Evolutionary conservation across 2,329 filamentous ascomycete species (phyloP).

Genomic region (Hyphodiscus sp.): DNA sequence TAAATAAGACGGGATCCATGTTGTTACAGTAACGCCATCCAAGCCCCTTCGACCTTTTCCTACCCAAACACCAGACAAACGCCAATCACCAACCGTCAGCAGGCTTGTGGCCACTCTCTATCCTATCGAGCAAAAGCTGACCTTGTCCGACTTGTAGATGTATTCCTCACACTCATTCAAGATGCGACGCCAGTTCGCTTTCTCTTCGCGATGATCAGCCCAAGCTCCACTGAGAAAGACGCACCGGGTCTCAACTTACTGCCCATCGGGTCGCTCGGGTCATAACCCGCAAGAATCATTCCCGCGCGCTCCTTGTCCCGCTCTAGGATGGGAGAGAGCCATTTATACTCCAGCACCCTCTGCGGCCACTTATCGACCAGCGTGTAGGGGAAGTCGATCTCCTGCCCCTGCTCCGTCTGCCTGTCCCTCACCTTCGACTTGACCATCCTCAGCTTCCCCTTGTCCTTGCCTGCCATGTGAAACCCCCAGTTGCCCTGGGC

Average conservation of each 20-base stretch:
- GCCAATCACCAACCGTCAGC: not conserved
- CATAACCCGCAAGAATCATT: not conserved
- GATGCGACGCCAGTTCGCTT: not conserved
- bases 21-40: not conserved
- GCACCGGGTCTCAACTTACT: conserved; percentile 3
- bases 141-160: not conserved
- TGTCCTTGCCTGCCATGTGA: not conserved
- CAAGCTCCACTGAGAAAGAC: not conserved
- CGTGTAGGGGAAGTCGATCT: conserved; percentile 4
- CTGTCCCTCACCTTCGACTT: conserved; percentile 4
- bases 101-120: not conserved
- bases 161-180: not conserved
- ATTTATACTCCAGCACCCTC: conserved; percentile 3
- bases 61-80: not conserved
- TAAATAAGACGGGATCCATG: not conserved
- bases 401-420: conserved; percentile 3
- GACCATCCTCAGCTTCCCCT: not conserved
- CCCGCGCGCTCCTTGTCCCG: conserved; percentile 8
- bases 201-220: not conserved
- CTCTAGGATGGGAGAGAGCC: not conserved
- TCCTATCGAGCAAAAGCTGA: not conserved
- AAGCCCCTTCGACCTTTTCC: not conserved
- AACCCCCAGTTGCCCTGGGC: not conserved
- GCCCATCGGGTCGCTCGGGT: not conserved
- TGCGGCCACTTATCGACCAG: conserved; percentile 11